Percentiles rank a stretch among this genome's conserved stretches.
These are phyloP conservation scores for Ascoidea rubescens DNA, from an alignment of 805 yeast genomes.

Conservation along the genomic window DNA sequence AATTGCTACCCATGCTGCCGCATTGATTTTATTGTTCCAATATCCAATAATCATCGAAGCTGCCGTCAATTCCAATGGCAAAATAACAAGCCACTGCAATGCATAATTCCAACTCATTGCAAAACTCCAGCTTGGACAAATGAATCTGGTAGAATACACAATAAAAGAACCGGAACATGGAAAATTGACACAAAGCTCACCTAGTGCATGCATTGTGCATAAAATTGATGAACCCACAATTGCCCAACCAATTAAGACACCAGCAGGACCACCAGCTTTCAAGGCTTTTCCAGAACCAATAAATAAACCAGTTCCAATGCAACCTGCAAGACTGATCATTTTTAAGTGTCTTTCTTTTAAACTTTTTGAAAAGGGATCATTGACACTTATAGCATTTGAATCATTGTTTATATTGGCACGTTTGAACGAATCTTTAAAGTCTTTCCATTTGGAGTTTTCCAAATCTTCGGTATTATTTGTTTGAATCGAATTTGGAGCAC, in stretches of 20 bases:
- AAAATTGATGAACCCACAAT: conserved; percentile 43
- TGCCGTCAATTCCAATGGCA: conserved; percentile 49
- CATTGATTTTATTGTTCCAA: conserved; percentile 36
- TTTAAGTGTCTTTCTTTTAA: conserved; percentile 44
- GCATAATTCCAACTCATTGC: conserved; percentile 40
- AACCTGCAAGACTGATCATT: conserved; percentile 61
- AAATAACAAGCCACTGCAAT: conserved; percentile 39
- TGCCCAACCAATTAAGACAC: conserved; percentile 40
- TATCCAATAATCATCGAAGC: conserved; percentile 41
- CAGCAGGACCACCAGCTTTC: conserved; percentile 49
- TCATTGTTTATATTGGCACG: conserved; percentile 24
- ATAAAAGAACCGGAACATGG: conserved; percentile 42
- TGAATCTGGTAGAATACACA: conserved; percentile 33
- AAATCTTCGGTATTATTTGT: no score
- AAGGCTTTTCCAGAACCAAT: conserved; percentile 53
- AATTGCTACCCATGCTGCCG: conserved; percentile 49
- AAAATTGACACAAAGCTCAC: conserved; percentile 38
- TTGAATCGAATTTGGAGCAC: no score
- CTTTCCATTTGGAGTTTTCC: background rate
- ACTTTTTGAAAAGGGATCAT: conserved; percentile 40
- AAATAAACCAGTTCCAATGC: conserved; percentile 60
- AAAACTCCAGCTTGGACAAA: conserved; percentile 43
- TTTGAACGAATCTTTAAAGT: conserved; percentile 4
- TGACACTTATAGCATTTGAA: conserved; percentile 24
- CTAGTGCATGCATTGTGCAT: conserved; percentile 42